Base-by-base conservation (phyloP, 441 rosid species). In the Erysimum pusillum region DNA sequence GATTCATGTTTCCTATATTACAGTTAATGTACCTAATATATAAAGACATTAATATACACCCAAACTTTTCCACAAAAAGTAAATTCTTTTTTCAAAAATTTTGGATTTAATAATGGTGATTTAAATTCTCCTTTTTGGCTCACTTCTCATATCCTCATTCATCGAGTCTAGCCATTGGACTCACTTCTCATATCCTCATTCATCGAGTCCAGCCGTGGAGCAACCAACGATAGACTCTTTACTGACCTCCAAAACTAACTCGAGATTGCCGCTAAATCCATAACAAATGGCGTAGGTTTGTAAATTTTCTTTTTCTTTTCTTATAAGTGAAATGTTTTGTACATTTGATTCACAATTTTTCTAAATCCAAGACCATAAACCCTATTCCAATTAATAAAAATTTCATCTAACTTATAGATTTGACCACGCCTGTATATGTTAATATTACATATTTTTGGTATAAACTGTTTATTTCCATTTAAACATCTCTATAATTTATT, bases 221-320 rank as follows among this genome's bases (percentile, higher is more conserved):
- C 8, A 25, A 53, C 7, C 1, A n/a, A 51, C 20, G 48, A 14
- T 67, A 69, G 52, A 41, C 31, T 69, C 31, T 54, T 54, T 8
- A 6, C 63, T 7, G 38, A 54, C 2, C 64, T 69, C 22, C 31
- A 42, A 56, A 15, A 42, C 9, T 56, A 14, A 42, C 42, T 69
- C 2, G 63, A 69, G 9, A 54, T 69, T 31, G 42, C 18, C 18
- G 54, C 54, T 31, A 56, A 56, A 56, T 54, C 42, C 6, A 3
- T 41, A 7, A 25, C 14, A 39, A 17, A 39, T 53, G 17, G 20
- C 12, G 10, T 28, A 68, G 62, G 63, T 68, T 68, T 68, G 63
- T 22, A 9, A 67, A 52, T 18, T 32, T 8, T 36, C 45, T 25
- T 49, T 8, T 4, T 7, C 46, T 11, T n/a, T 34, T 64, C 17